phyloP scores from a whole-genome alignment of 768 basidiomycete species.

The Boletus edulis region DNA sequence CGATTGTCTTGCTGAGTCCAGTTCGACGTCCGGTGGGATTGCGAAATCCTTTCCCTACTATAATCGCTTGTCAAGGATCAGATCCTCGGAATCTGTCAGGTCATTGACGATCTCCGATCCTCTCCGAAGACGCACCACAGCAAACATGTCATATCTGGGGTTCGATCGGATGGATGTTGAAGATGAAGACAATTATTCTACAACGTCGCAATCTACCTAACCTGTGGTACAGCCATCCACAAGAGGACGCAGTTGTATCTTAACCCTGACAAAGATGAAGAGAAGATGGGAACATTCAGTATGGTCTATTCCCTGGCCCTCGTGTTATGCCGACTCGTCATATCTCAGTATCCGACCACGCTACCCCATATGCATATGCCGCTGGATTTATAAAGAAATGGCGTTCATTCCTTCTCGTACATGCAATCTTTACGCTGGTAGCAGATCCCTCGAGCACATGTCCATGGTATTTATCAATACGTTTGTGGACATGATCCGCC shows the following conservation, averaged over 20 bases:
- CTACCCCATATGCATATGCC: constrained; percentile 7
- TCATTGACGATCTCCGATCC: neutral
- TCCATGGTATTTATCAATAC: neutral
- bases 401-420: constrained; percentile 13
- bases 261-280: constrained; percentile 1
- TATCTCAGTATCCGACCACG: constrained; percentile 3
- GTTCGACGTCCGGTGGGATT: constrained; percentile 17
- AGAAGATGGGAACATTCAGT: constrained; percentile 12
- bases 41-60: constrained; percentile 13
- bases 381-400: constrained; percentile 5
- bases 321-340: neutral
- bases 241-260: neutral
- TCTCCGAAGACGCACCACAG: constrained; percentile 4
- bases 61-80: neutral
- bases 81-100: neutral
- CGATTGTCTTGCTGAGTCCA: constrained; percentile 16
- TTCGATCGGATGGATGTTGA: neutral
- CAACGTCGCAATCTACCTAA: neutral
- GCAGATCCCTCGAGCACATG: constrained; percentile 6
- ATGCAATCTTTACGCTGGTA: constrained; percentile 5
- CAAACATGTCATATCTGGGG: neutral
- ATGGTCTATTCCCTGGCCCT: neutral
- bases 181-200: neutral
- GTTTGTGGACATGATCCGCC: neutral
- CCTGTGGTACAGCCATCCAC: neutral